Base-by-base conservation (phyloP, 352 stramenopile genomes). In the Pythium angustatum region DNA sequence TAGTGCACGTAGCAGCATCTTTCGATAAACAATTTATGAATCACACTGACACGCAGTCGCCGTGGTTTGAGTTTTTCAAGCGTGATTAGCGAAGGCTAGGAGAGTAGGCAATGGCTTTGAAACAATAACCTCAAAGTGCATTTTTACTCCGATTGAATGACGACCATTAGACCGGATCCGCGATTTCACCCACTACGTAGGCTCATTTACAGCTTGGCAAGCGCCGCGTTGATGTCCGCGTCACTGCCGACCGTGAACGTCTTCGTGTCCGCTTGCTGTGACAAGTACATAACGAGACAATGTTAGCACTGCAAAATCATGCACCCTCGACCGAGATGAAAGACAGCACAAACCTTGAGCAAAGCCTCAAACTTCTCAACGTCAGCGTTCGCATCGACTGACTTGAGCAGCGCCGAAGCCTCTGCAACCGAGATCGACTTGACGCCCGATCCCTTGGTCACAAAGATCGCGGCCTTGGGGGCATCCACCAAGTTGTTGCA, bases 401-500 rank as follows among this genome's bases (percentile, higher is more conserved):
- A 74, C 60, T 82, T 78, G 38, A 92, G 58, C 59, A 83, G 58
- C 36, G 63, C 63, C 14, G 64, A 72, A 5, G 79, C 78, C 59
- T 92, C 78, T 40, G 75, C 66, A 3, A 70, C 19, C 26, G 76
- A 80, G 64, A 91, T 87, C n/a, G 75, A 66, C 76, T 91, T 87
- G 15, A 88, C 71, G 51, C 82, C 79, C 45, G 66, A 66, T 6
- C 77, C 58, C 62, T 84, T 85, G 60, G 87, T 76, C 34, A 91
- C 77, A 54, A 92, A 90, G 28, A 90, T 64, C 22, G 78, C 82
- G 22, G 79, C 79, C 63, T 70, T 79, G 12, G 81, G 81, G 41
- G 81, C 72, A 58, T 86, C 72, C 67, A 90, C 83, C 33, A 92
- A 60, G 75, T 90, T 90, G 78, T 90, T 83, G 74, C 81, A 92